phyloP scores from a whole-genome alignment of 169 alveolate species.

The Plasmodium billcollinsi region DNA sequence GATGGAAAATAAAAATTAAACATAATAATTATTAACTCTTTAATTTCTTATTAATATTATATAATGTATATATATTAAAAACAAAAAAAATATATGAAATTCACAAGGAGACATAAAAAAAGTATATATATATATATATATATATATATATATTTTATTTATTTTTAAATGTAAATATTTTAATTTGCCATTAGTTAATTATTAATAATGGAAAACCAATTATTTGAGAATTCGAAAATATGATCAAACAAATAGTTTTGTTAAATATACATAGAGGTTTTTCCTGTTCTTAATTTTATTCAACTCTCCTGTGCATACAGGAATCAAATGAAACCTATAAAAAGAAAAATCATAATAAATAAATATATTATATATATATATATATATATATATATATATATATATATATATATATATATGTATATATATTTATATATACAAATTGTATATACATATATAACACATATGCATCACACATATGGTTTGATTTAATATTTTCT shows the following conservation, averaged over 20 bases:
- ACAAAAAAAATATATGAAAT: no score
- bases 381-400: background rate
- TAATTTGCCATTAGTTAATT: no score
- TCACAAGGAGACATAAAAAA: no score
- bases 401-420: conserved; percentile 4
- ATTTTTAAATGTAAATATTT: no score
- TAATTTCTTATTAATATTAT: no score
- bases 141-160: no score
- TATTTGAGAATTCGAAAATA: no score
- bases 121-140: no score
- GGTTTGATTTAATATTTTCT: background rate
- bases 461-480: background rate
- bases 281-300: conserved; percentile 15
- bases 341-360: background rate
- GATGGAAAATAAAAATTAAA: no score
- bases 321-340: conserved; percentile 22
- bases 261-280: conserved; percentile 21
- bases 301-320: conserved; percentile 22
- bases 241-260: conserved; percentile 9
- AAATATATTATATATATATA: background rate
- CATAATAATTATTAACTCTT: no score
- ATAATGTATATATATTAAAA: no score
- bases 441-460: conserved; percentile 3
- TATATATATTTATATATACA: background rate
- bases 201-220: no score